Evolutionary conservation across 2,329 filamentous ascomycete species (phyloP).

Genomic region (Scedosporium boydii): DNA sequence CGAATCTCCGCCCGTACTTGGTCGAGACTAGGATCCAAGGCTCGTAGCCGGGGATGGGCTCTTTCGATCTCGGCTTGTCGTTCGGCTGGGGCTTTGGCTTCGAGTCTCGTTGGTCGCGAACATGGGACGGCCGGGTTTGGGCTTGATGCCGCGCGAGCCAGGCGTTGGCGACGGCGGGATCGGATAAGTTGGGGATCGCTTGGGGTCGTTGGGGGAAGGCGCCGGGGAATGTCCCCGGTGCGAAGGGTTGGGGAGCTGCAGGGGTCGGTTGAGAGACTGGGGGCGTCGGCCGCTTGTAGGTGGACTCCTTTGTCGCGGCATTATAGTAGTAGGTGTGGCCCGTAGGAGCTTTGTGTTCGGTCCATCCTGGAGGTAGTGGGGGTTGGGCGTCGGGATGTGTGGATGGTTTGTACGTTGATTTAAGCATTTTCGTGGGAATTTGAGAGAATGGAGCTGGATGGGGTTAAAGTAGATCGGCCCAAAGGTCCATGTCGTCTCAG

Average conservation of each 20-base stretch:
- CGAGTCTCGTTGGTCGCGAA: conserved; percentile 24
- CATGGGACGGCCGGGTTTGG: conserved; percentile 23
- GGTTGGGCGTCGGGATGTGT: conserved; percentile 26
- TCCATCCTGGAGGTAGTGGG: conserved; percentile 73
- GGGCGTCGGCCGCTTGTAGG: conserved; percentile 65
- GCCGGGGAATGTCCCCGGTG: conserved; percentile 23
- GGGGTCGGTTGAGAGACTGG: conserved; percentile 8
- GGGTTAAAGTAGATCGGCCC: too few relatives aligned
- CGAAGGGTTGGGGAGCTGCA: conserved; percentile 11
- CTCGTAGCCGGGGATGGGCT: conserved; percentile 68
- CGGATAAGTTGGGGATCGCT: conserved; percentile 29
- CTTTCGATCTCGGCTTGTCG: conserved; percentile 74
- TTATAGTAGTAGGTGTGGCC: conserved; percentile 89
- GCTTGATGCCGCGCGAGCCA: conserved; percentile 44
- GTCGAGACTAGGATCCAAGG: conserved; percentile 93
- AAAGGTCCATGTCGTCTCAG: too few relatives aligned
- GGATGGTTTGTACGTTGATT: conserved; percentile 63
- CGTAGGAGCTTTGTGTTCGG: conserved; percentile 82
- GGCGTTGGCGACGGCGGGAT: conserved; percentile 49
- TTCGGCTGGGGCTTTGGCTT: conserved; percentile 57
- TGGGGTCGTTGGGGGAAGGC: conserved; percentile 16
- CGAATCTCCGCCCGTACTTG: conserved; percentile 80
- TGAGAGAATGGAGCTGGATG: too few relatives aligned
- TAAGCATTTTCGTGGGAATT: conserved; percentile 46
- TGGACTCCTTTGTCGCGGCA: conserved; percentile 70